Conservation (phyloP, 768 basidiomycete species). For the Cantharellus anzutake region DNA sequence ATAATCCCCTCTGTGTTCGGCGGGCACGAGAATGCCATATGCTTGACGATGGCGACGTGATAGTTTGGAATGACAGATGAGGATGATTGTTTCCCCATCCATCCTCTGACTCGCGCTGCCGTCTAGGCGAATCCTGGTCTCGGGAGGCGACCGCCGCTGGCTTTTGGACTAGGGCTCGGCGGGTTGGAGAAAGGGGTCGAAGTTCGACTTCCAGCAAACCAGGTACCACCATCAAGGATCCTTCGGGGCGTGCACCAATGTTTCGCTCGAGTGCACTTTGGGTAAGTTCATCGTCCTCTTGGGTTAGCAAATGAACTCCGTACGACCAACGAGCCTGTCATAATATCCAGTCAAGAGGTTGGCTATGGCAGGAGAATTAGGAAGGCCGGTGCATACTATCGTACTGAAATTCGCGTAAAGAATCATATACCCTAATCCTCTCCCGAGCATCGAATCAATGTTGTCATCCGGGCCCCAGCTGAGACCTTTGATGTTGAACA, state of each 20-base stretch:
- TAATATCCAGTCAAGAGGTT: too few relatives aligned
- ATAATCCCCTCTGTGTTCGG: neutral
- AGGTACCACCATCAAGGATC: too few relatives aligned
- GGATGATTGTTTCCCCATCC: constrained; percentile 1
- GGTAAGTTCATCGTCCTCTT: constrained; percentile 34
- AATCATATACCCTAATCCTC: constrained; percentile 77
- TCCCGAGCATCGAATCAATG: constrained; percentile 74
- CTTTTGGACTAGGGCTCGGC: too few relatives aligned
- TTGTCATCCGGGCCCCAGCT: constrained; percentile 71
- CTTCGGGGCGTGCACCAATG: constrained; percentile 2
- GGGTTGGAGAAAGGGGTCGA: too few relatives aligned
- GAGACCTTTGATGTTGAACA: constrained; percentile 59
- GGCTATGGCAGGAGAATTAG: neutral
- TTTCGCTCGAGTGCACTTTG: too few relatives aligned
- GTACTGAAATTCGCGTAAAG: constrained; percentile 89
- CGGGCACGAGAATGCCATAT: too few relatives aligned
- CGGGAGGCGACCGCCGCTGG: too few relatives aligned
- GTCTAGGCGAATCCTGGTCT: too few relatives aligned
- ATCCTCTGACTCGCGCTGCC: constrained; percentile 12
- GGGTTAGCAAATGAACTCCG: constrained; percentile 65
- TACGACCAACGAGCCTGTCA: constrained; percentile 77
- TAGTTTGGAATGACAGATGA: neutral
- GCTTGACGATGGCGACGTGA: neutral
- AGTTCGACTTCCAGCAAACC: too few relatives aligned
- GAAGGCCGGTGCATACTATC: constrained; percentile 40